Evolutionary conservation across 2,329 filamentous ascomycete species (phyloP), one percentile per base, ranked within the genome.

Genomic region (Camptophora hylomeconis): DNA sequence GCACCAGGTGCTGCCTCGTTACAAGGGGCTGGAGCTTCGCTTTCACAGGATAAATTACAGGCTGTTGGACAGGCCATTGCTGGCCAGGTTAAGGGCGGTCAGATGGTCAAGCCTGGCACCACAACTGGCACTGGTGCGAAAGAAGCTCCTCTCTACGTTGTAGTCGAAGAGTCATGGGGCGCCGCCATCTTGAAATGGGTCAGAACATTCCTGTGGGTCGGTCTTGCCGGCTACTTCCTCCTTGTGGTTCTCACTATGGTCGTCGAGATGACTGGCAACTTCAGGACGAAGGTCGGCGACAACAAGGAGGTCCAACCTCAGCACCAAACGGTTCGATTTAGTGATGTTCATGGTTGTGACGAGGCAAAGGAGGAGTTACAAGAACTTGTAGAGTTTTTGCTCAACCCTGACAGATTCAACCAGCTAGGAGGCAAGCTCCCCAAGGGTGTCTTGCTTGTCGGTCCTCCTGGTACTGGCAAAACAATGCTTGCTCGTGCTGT

Each of bases 321-420:
- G 54, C 76, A 86, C 45, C 89, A 98, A 53, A 94, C 72, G 34
- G 84, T 84, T 12, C 75, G 81, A 25, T 98, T 98, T 60, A 69
- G 68, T 33, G 89, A 98, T 51, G 89, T 98, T 5, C 89, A 98
- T 51, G 89, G 89, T 29, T 95, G 87, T 44, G 86, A 95, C 40
- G 92, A 98, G 57, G 89, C 89, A 40, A 98, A 95, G 61, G 92
- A 98, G 47, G 89, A 98, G 55, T 70, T 98, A 3, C 81, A 92
- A 55, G 89, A 98, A 56, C 73, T 98, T 30, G 87, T 98, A 26
- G 89, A 98, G 46, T 98, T 98, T 47, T 60, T 98, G 42, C 80
- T 84, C 56, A 86, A 87, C 52, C 92, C 89, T 0, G 81, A 92
- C 7, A 82, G 80, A 49, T 98, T 95, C 58, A 86, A 80, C 25